These are phyloP conservation scores for Vachellia collinsii DNA, from an alignment of 306 rosid species.

Conservation along the genomic window DNA sequence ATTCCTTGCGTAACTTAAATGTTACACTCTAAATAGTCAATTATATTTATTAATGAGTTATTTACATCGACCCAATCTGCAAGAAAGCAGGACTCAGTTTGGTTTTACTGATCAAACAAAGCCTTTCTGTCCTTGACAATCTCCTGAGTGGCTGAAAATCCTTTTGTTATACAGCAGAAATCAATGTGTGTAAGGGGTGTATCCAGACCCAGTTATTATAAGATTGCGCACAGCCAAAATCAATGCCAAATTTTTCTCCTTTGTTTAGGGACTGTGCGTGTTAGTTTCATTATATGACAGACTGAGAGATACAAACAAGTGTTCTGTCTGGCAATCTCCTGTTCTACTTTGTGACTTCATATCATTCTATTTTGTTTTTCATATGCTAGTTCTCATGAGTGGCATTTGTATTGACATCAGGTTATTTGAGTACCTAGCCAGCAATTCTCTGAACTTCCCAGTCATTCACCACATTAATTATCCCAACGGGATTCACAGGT, in stretches of 20 bases:
- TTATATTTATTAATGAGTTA: conserved; percentile 17
- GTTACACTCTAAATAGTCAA: background rate
- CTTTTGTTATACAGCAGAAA: background rate
- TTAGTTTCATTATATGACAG: background rate
- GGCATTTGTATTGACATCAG: conserved; percentile 44
- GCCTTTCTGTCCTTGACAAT: background rate
- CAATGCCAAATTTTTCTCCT: background rate
- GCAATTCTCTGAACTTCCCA: conserved; percentile 74
- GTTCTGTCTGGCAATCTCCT: background rate
- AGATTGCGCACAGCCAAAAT: conserved; percentile 1
- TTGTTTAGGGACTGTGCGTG: background rate
- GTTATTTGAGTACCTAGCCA: conserved; percentile 81
- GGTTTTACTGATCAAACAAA: background rate
- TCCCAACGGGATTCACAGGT: conserved; percentile 88
- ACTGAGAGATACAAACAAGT: background rate
- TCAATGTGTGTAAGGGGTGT: conserved; percentile 29
- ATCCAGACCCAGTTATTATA: conserved; percentile 30
- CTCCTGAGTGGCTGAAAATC: background rate
- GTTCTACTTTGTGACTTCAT: background rate
- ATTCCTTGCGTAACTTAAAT: conserved; percentile 10
- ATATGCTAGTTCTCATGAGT: background rate
- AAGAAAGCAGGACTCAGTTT: background rate
- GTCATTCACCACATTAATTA: conserved; percentile 93
- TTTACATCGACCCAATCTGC: conserved; percentile 21
- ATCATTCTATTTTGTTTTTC: background rate